A percentile compares a stretch with the other conserved stretches of the same genome.
Evolutionary conservation across 2,329 filamentous ascomycete genomes (phyloP).

Genomic region (Paramyrothecium sp.): DNA sequence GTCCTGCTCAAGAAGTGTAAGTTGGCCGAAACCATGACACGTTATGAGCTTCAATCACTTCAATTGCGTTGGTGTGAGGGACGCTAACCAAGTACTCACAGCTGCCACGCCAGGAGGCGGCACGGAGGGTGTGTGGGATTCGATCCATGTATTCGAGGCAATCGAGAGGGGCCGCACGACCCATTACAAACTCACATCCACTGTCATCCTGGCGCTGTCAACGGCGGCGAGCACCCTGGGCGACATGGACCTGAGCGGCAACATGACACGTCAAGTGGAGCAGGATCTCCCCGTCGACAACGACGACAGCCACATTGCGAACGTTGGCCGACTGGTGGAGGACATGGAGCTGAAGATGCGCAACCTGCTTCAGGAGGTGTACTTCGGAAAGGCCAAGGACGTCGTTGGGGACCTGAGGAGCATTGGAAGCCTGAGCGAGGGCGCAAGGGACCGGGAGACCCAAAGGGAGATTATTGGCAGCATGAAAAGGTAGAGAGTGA

Average conservation of each 20-base stretch:
- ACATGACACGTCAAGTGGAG: slow-evolving; percentile 97
- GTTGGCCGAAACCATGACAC: slow-evolving; percentile 21
- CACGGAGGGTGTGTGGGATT: slow-evolving; percentile 88
- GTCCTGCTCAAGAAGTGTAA: slow-evolving; percentile 92
- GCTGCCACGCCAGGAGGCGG: slow-evolving; percentile 64
- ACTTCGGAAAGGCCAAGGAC: slow-evolving; percentile 99
- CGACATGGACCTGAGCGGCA: slow-evolving; percentile 88
- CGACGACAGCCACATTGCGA: slow-evolving; percentile 91
- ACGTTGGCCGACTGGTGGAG: slow-evolving; percentile 91
- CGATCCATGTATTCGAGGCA: slow-evolving; percentile 97
- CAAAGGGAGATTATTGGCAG: slow-evolving; percentile 84
- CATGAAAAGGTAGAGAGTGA: slow-evolving; percentile 37
- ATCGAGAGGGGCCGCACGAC: slow-evolving; percentile 87
- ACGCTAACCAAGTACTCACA: slow-evolving; percentile 29
- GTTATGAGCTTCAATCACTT: background rate
- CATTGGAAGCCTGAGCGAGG: slow-evolving; percentile 78
- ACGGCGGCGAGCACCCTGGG: slow-evolving; percentile 62
- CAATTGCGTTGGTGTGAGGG: background rate
- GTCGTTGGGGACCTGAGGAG: slow-evolving; percentile 94
- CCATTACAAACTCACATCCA: slow-evolving; percentile 97
- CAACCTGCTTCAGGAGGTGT: slow-evolving; percentile 96
- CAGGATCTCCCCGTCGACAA: slow-evolving; percentile 85
- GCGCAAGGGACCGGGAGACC: slow-evolving; percentile 77
- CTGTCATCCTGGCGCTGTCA: slow-evolving; percentile 87
- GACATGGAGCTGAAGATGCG: slow-evolving; percentile 99